Evolutionary conservation across 257 asterid genomes (phyloP).

Genomic region (Scutellaria galericulata): DNA sequence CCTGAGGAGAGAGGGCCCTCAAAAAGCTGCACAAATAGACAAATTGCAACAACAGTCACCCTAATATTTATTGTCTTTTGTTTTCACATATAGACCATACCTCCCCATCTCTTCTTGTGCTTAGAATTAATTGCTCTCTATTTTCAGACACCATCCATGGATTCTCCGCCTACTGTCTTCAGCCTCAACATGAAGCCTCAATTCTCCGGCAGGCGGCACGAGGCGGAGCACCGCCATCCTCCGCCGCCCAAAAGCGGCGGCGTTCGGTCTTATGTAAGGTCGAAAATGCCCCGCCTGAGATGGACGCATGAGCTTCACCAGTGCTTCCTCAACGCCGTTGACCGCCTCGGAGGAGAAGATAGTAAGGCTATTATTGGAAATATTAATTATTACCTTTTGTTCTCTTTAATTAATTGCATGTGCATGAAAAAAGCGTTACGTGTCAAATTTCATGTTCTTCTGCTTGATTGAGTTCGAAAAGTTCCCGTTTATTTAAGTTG

Average conservation of each 20-base stretch:
- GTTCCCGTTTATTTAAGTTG: not conserved
- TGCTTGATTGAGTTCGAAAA: not conserved
- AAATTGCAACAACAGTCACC: conserved; percentile 50
- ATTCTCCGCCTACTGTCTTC: conserved; percentile 45
- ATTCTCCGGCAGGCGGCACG: not conserved
- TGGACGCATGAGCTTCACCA: conserved; percentile 80
- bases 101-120: conserved; percentile 15
- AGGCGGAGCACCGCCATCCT: conserved; percentile 7
- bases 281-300: conserved; percentile 61
- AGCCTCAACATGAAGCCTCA: conserved; percentile 21
- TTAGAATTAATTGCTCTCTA: conserved; percentile 11
- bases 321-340: conserved; percentile 64
- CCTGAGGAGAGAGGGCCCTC: conserved; percentile 35
- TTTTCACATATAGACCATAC: conserved; percentile 28
- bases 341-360: conserved; percentile 77
- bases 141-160: conserved; percentile 32
- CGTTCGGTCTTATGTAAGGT: conserved; percentile 67
- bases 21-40: conserved; percentile 40
- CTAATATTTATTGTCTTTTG: conserved; percentile 55
- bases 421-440: conserved; percentile 36
- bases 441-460: not conserved
- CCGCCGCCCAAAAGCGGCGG: conserved; percentile 22
- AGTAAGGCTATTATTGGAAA: conserved; percentile 38
- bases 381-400: no score
- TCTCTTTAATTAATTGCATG: conserved; percentile 28